Evolutionary conservation across 2,329 filamentous ascomycete species (phyloP), one percentile per base, ranked within the genome.

Genomic region (Botrytis fragariae): DNA sequence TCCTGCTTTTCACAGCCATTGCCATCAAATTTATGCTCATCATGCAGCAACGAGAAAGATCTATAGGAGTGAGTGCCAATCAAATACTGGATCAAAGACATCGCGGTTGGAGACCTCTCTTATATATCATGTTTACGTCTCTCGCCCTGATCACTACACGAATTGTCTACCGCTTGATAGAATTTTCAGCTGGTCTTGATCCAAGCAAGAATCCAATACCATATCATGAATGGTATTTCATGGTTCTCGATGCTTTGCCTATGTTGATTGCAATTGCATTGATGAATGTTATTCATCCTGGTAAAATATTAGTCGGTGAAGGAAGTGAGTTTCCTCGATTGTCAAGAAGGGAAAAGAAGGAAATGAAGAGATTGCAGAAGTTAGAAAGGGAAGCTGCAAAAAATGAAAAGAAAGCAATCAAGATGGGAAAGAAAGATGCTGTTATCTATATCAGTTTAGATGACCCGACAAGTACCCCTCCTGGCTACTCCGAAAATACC

Each of bases 141-240:
- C 78, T 87, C 18, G 74, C 75, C 0, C 80, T 86, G 48, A 86
- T 87, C 74, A 84, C 84, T 0, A 76, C 85, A 42, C 86, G 89
- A 48, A 90, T 91, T 78, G 85, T 89, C 75, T 92, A 87, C 80
- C 87, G 89, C 44, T 83, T 92, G 2, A 80, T 84, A 70, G 88
- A 91, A 79, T 91, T 87, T 77, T 83, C 83, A 0, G 81, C 82
- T 6, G 87, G 86, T 18, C 77, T 85, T 32, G 72, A 75, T 54
- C 76, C 78, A 9, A 76, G 80, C n/a, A 87, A 86, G 51, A 82
- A 0, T 81, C 88, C 35, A 42, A 54, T 64, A 32, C 84, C 86
- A 0, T 83, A 80, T 60, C 82, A 88, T 74, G 87, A 90, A 76
- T 83, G 78, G 5, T 91, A 87, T 78, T 83, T 85, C 39, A 87